Percentiles rank a stretch among this genome's conserved stretches.
Conservation (phyloP, 805 yeast genomes). For the Metschnikowia bowlesiae region DNA sequence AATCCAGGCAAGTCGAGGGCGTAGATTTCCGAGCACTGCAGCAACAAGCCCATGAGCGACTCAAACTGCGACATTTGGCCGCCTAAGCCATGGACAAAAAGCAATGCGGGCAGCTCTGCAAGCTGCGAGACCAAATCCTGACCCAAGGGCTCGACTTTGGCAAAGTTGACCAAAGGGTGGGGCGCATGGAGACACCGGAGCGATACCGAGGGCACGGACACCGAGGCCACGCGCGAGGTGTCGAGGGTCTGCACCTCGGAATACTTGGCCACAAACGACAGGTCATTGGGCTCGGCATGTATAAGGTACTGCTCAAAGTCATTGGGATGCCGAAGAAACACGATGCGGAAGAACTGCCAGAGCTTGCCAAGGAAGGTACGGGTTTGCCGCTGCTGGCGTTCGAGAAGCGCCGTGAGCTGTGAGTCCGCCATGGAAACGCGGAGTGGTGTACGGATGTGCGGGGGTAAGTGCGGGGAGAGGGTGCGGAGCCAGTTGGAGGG, state of each 20-base stretch:
- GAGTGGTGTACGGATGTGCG: background rate
- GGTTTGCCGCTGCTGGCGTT: slow-evolving; percentile 17
- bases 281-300: slow-evolving; percentile 48
- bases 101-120: slow-evolving; percentile 51
- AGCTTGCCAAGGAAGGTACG: slow-evolving; percentile 19
- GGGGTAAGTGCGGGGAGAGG: too few species aligned
- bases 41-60: slow-evolving; percentile 57
- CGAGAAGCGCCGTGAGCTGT: slow-evolving; percentile 5
- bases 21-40: slow-evolving; percentile 58
- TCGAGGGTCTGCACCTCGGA: slow-evolving; percentile 37
- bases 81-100: slow-evolving; percentile 84
- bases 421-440: slow-evolving; percentile 2
- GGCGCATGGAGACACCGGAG: slow-evolving; percentile 44
- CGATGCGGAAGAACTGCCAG: slow-evolving; percentile 25
- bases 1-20: slow-evolving; percentile 87
- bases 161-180: slow-evolving; percentile 40
- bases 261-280: slow-evolving; percentile 50
- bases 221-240: slow-evolving; percentile 11
- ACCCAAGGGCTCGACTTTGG: slow-evolving; percentile 13
- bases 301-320: slow-evolving; percentile 41
- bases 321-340: slow-evolving; percentile 21
- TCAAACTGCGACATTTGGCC: slow-evolving; percentile 88
- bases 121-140: slow-evolving; percentile 32
- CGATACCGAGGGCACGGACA: slow-evolving; percentile 29
- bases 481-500: too few species aligned